A percentile compares a stretch with the other conserved stretches of the same genome.
Conservation (phyloP, 495 filamentous ascomycete genomes). For the Lichina pygmaea region DNA sequence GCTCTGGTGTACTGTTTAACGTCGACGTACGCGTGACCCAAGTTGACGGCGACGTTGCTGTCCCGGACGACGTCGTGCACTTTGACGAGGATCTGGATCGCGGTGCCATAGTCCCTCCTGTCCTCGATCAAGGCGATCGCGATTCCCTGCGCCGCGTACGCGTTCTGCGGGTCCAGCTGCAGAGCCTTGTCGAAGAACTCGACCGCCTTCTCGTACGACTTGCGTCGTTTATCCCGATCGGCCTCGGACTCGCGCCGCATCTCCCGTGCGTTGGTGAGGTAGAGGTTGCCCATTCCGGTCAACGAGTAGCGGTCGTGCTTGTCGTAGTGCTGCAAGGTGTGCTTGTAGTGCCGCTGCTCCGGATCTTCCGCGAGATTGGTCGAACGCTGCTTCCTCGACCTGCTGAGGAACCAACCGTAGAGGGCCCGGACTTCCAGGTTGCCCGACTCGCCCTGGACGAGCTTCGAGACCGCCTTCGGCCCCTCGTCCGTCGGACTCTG, state of each 20-base stretch:
- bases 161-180: constrained; percentile 74
- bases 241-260: constrained; percentile 74
- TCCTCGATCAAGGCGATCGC: constrained; percentile 86
- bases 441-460: constrained; percentile 50
- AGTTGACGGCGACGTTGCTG: constrained; percentile 61
- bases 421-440: constrained; percentile 79
- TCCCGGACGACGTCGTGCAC: constrained; percentile 74
- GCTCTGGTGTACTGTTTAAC: constrained; percentile 66
- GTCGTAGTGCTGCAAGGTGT: constrained; percentile 76
- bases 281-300: constrained; percentile 87
- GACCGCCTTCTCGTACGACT: constrained; percentile 67
- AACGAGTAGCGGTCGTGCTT: constrained; percentile 92
- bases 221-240: constrained; percentile 71
- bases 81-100: constrained; percentile 65
- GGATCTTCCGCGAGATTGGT: constrained; percentile 65
- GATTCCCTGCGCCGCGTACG: constrained; percentile 85
- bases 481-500: constrained; percentile 64
- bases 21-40: constrained; percentile 80
- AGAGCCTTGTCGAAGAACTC: constrained; percentile 97
- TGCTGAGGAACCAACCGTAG: constrained; percentile 82
- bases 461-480: constrained; percentile 51
- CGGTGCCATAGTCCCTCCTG: constrained; percentile 55
- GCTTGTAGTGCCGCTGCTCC: constrained; percentile 84
- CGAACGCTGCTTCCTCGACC: constrained; percentile 43
- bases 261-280: constrained; percentile 62